Evolutionary conservation across 1,139 yeast species (phyloP).

Genomic region (Blastobotrys proliferans): DNA sequence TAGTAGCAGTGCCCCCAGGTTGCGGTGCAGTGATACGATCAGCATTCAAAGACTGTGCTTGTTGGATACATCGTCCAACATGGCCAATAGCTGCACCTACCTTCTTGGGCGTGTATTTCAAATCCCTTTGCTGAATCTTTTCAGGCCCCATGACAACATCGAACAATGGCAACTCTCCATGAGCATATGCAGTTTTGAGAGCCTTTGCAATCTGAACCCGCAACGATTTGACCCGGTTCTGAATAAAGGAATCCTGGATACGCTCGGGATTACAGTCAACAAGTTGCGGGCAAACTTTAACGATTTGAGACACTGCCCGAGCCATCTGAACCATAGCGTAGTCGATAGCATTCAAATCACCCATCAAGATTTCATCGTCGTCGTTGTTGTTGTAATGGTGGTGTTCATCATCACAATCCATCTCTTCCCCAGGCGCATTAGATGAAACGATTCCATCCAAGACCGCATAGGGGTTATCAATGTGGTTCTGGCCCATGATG

Average conservation of each 20-base stretch:
- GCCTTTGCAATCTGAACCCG: constrained; percentile 57
- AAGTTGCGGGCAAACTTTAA: constrained; percentile 52
- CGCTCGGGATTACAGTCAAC: constrained; percentile 39
- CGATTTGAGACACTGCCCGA: constrained; percentile 41
- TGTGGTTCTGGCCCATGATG: too few relatives aligned
- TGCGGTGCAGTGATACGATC: too few relatives aligned
- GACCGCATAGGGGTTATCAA: too few relatives aligned
- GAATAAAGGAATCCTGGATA: constrained; percentile 32
- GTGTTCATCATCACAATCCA: too few relatives aligned
- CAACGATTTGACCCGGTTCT: constrained; percentile 44
- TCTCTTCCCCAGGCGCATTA: too few relatives aligned
- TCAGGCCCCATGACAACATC: constrained; percentile 28
- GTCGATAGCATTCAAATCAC: constrained; percentile 42
- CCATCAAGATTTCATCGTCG: too few relatives aligned
- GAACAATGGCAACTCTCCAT: constrained; percentile 46
- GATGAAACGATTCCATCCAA: too few relatives aligned
- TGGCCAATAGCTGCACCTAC: background rate
- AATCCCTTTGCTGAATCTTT: background rate
- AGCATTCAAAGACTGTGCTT: too few relatives aligned
- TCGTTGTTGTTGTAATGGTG: too few relatives aligned
- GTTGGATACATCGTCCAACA: too few relatives aligned
- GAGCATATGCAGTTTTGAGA: constrained; percentile 50
- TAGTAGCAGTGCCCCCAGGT: too few relatives aligned
- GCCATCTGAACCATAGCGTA: constrained; percentile 49
- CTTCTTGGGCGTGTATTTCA: background rate